Conservation (phyloP, 495 filamentous ascomycete species). For the Parachaetomium inaequale region DNA sequence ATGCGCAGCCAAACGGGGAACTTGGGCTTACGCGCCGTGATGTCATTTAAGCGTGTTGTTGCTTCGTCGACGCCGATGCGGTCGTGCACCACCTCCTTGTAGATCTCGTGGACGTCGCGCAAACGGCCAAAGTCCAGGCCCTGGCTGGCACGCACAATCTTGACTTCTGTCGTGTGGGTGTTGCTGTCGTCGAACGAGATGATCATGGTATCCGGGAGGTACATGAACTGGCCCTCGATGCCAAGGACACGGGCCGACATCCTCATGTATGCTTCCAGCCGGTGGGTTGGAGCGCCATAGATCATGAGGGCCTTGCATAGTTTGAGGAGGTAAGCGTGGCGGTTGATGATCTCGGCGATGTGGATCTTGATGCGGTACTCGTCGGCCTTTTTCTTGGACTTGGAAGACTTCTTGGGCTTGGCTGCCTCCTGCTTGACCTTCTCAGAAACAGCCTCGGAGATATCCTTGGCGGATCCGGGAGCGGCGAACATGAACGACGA, state of each 20-base stretch:
- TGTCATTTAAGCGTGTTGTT: constrained; percentile 61
- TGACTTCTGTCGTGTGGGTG: constrained; percentile 90
- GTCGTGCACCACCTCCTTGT: constrained; percentile 92
- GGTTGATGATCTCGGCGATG: constrained; percentile 76
- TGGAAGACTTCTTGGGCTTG: constrained; percentile 39
- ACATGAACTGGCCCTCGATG: constrained; percentile 88
- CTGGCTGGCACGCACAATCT: constrained; percentile 71
- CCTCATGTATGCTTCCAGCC: constrained; percentile 77
- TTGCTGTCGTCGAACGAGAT: constrained; percentile 87
- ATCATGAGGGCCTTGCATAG: constrained; percentile 86
- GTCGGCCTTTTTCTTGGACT: constrained; percentile 46
- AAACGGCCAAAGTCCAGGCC: constrained; percentile 83
- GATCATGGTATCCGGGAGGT: constrained; percentile 93
- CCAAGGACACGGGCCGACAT: constrained; percentile 87
- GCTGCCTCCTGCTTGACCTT: constrained; percentile 36
- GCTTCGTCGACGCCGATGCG: constrained; percentile 82
- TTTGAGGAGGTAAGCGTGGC: constrained; percentile 79
- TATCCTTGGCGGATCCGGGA: constrained; percentile 28
- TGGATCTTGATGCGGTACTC: constrained; percentile 82
- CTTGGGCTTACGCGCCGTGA: constrained; percentile 60
- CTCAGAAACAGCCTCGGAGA: constrained; percentile 33
- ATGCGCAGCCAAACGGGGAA: constrained; percentile 71
- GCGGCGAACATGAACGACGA: constrained; percentile 48
- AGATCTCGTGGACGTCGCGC: constrained; percentile 80
- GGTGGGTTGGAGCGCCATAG: constrained; percentile 74